Conservation (phyloP, 352 stramenopile species). For the Pythium myriotylum region DNA sequence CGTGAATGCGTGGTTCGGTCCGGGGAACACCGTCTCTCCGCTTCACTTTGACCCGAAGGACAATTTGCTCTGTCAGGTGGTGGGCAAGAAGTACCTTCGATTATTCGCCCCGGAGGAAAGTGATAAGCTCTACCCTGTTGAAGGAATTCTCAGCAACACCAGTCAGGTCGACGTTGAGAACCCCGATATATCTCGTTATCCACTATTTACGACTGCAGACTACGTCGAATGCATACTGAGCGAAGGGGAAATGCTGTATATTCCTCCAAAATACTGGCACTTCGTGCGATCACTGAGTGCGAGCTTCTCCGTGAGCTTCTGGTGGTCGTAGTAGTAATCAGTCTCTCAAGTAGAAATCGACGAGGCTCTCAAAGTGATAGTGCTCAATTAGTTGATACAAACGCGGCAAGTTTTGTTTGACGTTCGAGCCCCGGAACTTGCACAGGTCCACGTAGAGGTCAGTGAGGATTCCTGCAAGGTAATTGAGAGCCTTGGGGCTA, state of each 20-base stretch:
- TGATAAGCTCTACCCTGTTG: slow-evolving; percentile 77
- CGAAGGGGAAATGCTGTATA: slow-evolving; percentile 86
- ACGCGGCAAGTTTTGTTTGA: slow-evolving; percentile 68
- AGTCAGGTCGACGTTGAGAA: slow-evolving; percentile 73
- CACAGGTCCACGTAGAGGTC: slow-evolving; percentile 86
- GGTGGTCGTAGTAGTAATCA: slow-evolving; percentile 55
- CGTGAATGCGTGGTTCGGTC: slow-evolving; percentile 89
- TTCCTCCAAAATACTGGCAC: slow-evolving; percentile 89
- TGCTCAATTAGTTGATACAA: slow-evolving; percentile 82
- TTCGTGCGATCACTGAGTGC: slow-evolving; percentile 79
- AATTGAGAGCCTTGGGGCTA: slow-evolving; percentile 72
- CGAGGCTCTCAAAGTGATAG: slow-evolving; percentile 77
- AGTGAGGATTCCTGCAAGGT: slow-evolving; percentile 77
- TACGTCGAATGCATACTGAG: slow-evolving; percentile 76
- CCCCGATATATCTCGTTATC: slow-evolving; percentile 53
- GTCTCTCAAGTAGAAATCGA: slow-evolving; percentile 69
- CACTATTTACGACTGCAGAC: slow-evolving; percentile 42
- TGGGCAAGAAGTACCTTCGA: slow-evolving; percentile 82
- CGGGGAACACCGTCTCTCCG: slow-evolving; percentile 76
- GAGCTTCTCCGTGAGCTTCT: slow-evolving; percentile 87
- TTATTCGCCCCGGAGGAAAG: slow-evolving; percentile 77
- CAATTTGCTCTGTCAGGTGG: slow-evolving; percentile 89
- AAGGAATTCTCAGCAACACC: slow-evolving; percentile 85
- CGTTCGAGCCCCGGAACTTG: slow-evolving; percentile 82
- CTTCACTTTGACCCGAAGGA: slow-evolving; percentile 91